Base-by-base conservation (phyloP, 176 grass and related monocot species). In the Areca catechu region DNA sequence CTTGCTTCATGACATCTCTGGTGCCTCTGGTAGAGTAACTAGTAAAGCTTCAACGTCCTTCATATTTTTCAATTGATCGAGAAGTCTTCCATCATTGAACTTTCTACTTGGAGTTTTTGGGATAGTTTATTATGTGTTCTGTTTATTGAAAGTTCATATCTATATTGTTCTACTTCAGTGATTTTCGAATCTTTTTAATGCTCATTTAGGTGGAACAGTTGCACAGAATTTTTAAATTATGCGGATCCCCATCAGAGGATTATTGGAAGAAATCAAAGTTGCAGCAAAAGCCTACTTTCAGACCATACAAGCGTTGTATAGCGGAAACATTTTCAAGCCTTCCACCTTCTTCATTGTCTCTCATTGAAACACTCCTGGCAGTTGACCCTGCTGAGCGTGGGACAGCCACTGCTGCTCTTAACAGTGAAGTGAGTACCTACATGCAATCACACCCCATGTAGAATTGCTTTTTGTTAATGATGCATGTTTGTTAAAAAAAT, bases 221-320 rank as follows among this genome's bases (percentile, higher is more conserved):
- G 73, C 94, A 99, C 81, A 85, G 69, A 63, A 83, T 99, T 65
- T 93, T 99, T 76, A 99, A 99, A 79, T 21, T 99, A 63, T 99
- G 94, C 37, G 94, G 94, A 54, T 71, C 81, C 55, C 94, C 94
- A 29, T 73, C 88, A 50, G 88, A 93, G 0, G 81, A 83, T 59
- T 89, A 92, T 49, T 89, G 82, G 79, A 77, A 83, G 16, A 89
- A 86, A 77, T 74, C 83, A 58, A 92, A 83, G 65, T 69, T 99
- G 4, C 34, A 76, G 3, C 79, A 81, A 5, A 55, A 0, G 3
- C 65, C 73, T 82, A 74, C 84, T 25, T 99, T 93, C 69, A 86
- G 53, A 54, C 24, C 58, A 7, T 99, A 99, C 34, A 74, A 83
- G 53, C 67, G 88, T 23, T 83, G 81, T 37, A 61, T 99, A 51